Base-by-base conservation (phyloP, 2,329 filamentous ascomycete species). In the Xylariales sp. region DNA sequence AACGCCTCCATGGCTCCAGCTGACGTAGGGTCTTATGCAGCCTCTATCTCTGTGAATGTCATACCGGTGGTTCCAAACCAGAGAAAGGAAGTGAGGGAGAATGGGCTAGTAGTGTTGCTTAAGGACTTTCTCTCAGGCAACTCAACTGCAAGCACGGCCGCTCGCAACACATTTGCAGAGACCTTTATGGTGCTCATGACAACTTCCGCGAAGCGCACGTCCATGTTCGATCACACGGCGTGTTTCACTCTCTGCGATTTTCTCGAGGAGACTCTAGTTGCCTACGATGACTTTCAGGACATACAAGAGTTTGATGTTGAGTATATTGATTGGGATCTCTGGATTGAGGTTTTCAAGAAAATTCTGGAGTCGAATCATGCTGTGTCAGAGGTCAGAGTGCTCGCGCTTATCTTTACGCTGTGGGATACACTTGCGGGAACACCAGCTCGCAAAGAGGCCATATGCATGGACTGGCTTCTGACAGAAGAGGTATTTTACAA, bases 171-270 rank as follows among this genome's bases (percentile, higher is more conserved):
- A 1, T 94, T 93, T 59, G 85, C 85, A 4, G 77, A 85, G 47
- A 76, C 83, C 0, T 91, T 94, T 59, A 80, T 81, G 52, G 67
- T 71, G 18, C 66, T 94, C 19, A 70, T 93, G 55, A 88, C 85
- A 56, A 81, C 83, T 1, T 78, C 84, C 2, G 81, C 88, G 2
- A 79, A 82, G 47, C 81, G 78, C 47, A 90, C 85, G 0, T 90
- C 88, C 0, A 71, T 87, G 38, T 95, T 84, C 56, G 83, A 94
- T 57, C 86, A 88, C 54, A 80, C 80, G 45, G 85, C 88, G 14
- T 94, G 88, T 59, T 93, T 93, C 56, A 85, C 88, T 8, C 70
- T 95, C n/a, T 91, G 89, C 55, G 90, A 96, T 58, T 89, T 95
- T 47, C 67, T 95, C 18, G 88, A 95, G 55, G 89, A 95, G 60